Evolutionary conservation across 108 stramenopile species (phyloP), one percentile per base, ranked within the genome.

Genomic region (Aureococcus anophagefferens): DNA sequence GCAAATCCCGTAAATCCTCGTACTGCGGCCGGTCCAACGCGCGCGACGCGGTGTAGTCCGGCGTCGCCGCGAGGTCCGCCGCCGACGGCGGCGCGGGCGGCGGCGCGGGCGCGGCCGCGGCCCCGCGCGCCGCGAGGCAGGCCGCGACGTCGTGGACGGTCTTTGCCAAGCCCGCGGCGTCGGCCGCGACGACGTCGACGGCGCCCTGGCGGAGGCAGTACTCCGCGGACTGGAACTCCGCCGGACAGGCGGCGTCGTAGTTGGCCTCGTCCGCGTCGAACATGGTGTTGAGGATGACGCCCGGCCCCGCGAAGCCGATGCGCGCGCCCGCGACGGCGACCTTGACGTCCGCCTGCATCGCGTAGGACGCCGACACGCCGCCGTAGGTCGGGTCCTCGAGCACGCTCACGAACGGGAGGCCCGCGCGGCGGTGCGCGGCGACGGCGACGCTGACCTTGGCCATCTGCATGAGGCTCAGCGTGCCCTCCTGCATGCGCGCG

Each of bases 401-500:
- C 15, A 79, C 72, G 36, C 76, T 74, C 37, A 79, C 62, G 62
- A 79, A 79, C 13, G 79, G 79, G 17, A 79, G 31, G n/a, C 67
- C 72, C 33, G 46, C 72, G 15, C 71, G 25, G 5, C 75, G 37
- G 33, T 72, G 75, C 14, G 79, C 79, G 28, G 76, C 65, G 15
- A 79, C 79, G 30, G 79, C 79, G 28, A 79, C 79, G 16, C 76
- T 73, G 11, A 79, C 76, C 63, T 78, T 73, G 66, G 80, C 80
- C 80, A 80, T 80, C 70, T 80, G 80, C 80, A 80, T 80, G 63
- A 80, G 74, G 32, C 75, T 76, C 35, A 75, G 62, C 25, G 80
- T 80, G 3, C 80, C 80, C 72, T 80, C 80, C 62, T 80, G 80
- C 80, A 80, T 80, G n/a, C 80, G 69, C n/a, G 80, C 80, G 21